Evolutionary conservation across 495 filamentous ascomycete species (phyloP), one percentile per base, ranked within the genome.

Genomic region (Penicillium coffeae): DNA sequence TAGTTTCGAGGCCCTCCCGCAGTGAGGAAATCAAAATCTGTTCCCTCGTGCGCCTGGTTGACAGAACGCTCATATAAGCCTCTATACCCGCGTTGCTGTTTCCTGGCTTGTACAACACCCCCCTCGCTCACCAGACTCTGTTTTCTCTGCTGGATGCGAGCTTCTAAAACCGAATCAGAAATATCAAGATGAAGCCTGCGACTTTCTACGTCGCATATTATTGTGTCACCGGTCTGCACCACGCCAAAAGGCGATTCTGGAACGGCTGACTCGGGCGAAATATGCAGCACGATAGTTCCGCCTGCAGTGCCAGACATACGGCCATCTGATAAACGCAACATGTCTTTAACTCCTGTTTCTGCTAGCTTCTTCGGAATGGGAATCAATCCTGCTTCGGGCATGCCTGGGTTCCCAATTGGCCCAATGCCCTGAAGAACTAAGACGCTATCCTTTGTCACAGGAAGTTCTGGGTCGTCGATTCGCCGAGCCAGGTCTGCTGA

Each of bases 261-360:
- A 27, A 81, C 57, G 3, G 71, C 81, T 27, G 78, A 74, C 59
- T 87, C 84, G 0, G 83, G 84, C 14, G 77, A 78, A 2, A 86
- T 72, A 58, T 86, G 83, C 33, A 87, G 63, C 0, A 84, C 69
- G n/a, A 87, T 83, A 0, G 81, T 86, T 1, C 84, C 83, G 0
- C 81, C 83, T 0, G 84, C 84, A 0, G 83, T 87, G 0, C 84
- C 83, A 30, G 77, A 82, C 81, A 87, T 86, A 10, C 84, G 62
- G 0, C 84, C 83, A 54, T 87, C 84, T 0, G 78, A 82, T 1
- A 87, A 60, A 0, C 84, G 67, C 33, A 87, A 60, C 84, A 87
- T 87, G 60, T 86, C 84, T 36, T 61, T 62, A 0, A 85, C 80
- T 0, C 83, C 83, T n/a, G 62, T 55, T 1, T 63, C 66, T 0